Conservation (phyloP, 1,284 basidiomycete genomes). For the Ceratobasidium papillatum region DNA sequence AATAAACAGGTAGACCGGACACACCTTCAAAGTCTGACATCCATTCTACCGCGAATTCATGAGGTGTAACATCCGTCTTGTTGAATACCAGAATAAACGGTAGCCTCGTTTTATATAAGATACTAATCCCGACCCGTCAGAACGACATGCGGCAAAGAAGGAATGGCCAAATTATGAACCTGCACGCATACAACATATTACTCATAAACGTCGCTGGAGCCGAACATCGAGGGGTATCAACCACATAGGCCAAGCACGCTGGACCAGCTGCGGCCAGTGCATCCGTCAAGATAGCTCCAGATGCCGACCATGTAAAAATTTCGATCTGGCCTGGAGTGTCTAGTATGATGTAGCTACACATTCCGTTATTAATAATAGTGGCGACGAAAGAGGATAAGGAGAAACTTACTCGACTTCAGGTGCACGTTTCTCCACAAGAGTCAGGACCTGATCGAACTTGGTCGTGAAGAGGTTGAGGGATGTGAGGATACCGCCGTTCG, state of each 20-base stretch:
- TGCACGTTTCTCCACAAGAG: conserved; percentile 90
- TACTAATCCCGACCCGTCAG: conserved; percentile 60
- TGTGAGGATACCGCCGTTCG: conserved; percentile 97
- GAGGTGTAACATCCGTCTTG: conserved; percentile 92
- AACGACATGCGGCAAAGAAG: not conserved
- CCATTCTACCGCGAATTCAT: conserved; percentile 95
- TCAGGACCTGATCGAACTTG: conserved; percentile 98
- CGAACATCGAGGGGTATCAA: conserved; percentile 95
- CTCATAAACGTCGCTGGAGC: conserved; percentile 99
- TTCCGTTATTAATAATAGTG: not conserved
- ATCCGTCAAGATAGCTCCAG: conserved; percentile 97
- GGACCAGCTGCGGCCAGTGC: conserved; percentile 94
- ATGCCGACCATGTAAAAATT: conserved; percentile 99
- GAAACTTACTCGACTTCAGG: conserved; percentile 81
- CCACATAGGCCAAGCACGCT: conserved; percentile 94
- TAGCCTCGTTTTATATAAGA: conserved; percentile 97
- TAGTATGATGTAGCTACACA: conserved; percentile 83
- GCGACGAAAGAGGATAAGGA: not conserved
- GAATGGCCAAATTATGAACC: conserved; percentile 59
- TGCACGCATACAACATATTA: conserved; percentile 99
- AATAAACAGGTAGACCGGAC: conserved; percentile 49
- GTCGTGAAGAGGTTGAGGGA: conserved; percentile 98
- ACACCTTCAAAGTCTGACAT: conserved; percentile 92
- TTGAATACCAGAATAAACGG: conserved; percentile 99
- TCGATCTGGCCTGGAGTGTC: conserved; percentile 99